Evolutionary conservation across 2,329 filamentous ascomycete genomes (phyloP).

Genomic region (Lanzia echinophila): DNA sequence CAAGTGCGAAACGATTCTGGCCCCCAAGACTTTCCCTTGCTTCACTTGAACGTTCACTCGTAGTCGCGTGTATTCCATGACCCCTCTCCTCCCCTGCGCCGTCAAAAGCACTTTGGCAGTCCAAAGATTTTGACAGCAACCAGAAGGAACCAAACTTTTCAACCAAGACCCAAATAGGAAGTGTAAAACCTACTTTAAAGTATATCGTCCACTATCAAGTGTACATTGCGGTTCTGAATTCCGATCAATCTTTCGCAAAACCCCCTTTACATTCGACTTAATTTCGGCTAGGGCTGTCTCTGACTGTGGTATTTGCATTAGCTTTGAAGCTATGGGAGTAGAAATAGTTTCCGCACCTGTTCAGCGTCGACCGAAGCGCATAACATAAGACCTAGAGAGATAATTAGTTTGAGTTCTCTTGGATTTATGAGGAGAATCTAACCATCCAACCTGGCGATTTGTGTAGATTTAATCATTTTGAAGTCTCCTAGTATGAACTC

Average conservation of each 20-base stretch:
- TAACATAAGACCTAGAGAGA: slow-evolving; percentile 72
- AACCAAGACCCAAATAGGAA: not conserved
- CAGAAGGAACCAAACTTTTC: not conserved
- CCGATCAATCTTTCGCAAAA: slow-evolving; percentile 80
- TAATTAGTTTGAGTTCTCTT: not conserved
- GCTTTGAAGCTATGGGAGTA: not conserved
- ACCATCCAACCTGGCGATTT: slow-evolving; percentile 93
- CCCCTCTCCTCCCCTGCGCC: no score
- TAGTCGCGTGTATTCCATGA: no score
- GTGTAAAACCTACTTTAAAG: slow-evolving; percentile 63
- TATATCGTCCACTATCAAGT: slow-evolving; percentile 79
- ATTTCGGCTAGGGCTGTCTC: slow-evolving; percentile 76
- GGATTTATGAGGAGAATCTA: slow-evolving; percentile 11
- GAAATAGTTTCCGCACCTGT: slow-evolving; percentile 44
- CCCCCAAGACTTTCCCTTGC: no score
- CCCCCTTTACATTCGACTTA: slow-evolving; percentile 84
- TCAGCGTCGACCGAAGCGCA: slow-evolving; percentile 93
- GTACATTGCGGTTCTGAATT: slow-evolving; percentile 86
- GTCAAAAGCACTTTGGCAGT: no score
- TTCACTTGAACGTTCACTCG: no score
- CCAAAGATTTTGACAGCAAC: not conserved
- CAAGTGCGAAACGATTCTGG: no score
- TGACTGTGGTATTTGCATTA: slow-evolving; percentile 38
- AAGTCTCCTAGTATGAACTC: slow-evolving; percentile 4
- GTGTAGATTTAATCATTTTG: slow-evolving; percentile 72